These are phyloP conservation scores for Fusarium tricinctum DNA, from an alignment of 2,329 filamentous ascomycete species.

Conservation along the genomic window DNA sequence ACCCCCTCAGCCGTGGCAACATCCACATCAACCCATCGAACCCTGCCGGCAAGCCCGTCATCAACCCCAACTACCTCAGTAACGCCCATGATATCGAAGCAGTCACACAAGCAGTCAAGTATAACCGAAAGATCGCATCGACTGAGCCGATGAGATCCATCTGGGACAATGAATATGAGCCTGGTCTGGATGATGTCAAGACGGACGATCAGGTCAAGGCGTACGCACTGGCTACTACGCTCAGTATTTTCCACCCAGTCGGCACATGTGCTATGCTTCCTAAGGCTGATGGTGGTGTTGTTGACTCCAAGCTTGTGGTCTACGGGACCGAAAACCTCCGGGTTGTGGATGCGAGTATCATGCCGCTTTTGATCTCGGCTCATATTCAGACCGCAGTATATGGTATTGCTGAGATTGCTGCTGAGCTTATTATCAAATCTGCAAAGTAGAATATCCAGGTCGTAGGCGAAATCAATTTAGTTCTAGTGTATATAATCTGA, in stretches of 20 bases:
- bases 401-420: conserved; percentile 64
- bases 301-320: conserved; percentile 60
- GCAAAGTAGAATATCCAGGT: not conserved
- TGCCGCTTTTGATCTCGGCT: conserved; percentile 63
- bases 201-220: conserved; percentile 36
- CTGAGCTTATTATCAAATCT: conserved; percentile 48
- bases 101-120: conserved; percentile 52
- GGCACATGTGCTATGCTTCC: conserved; percentile 65
- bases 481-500: too few species aligned
- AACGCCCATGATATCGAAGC: conserved; percentile 52
- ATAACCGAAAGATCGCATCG: conserved; percentile 50
- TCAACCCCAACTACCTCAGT: conserved; percentile 46
- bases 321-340: conserved; percentile 64
- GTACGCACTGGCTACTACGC: conserved; percentile 37
- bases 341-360: conserved; percentile 64
- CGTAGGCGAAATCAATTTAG: too few species aligned
- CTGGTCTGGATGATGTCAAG: conserved; percentile 38
- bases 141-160: conserved; percentile 52
- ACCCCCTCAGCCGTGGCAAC: conserved; percentile 64
- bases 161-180: conserved; percentile 55
- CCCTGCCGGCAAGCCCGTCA: conserved; percentile 39
- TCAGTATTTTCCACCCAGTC: conserved; percentile 55
- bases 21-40: conserved; percentile 42
- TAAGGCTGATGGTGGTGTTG: conserved; percentile 60
- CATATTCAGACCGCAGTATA: conserved; percentile 67